A percentile compares a stretch with the other conserved stretches of the same genome.
phyloP scores from a whole-genome alignment of 352 stramenopile genomes.

The Pythium utonaiense region DNA sequence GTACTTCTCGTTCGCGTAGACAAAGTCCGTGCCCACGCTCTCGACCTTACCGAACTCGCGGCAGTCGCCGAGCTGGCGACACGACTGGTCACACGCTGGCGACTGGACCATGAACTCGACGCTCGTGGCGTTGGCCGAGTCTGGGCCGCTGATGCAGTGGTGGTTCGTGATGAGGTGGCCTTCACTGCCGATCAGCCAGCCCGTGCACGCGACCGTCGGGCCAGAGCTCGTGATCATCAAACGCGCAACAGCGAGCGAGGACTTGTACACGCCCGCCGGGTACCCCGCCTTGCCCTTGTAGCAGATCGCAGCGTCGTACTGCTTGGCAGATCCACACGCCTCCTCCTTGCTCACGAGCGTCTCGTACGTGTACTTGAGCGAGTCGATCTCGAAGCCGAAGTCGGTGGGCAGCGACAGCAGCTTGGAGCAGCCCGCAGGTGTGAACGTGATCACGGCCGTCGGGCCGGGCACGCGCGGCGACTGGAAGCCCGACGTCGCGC shows the following conservation, averaged over 20 bases:
- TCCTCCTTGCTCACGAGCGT: slow-evolving; percentile 25
- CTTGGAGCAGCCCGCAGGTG: slow-evolving; percentile 8
- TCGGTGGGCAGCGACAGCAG: slow-evolving; percentile 1
- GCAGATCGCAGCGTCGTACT: slow-evolving; percentile 31
- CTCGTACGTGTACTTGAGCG: slow-evolving; percentile 29
- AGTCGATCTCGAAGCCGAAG: slow-evolving; percentile 31
- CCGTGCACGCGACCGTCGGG: slow-evolving; percentile 28
- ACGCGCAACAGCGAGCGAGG: slow-evolving; percentile 29
- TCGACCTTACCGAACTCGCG: slow-evolving; percentile 29
- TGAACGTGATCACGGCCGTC: slow-evolving; percentile 22
- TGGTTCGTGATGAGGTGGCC: slow-evolving; percentile 40
- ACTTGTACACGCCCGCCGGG: slow-evolving; percentile 19
- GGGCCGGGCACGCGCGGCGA: slow-evolving; percentile 16
- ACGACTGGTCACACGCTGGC: slow-evolving; percentile 26
- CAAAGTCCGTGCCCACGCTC: slow-evolving; percentile 23
- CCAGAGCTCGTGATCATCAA: slow-evolving; percentile 23
- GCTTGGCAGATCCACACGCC: slow-evolving; percentile 29
- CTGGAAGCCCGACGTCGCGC: slow-evolving; percentile 11
- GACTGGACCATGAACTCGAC: slow-evolving; percentile 33
- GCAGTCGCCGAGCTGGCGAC: slow-evolving; percentile 26
- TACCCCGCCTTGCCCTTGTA: slow-evolving; percentile 28
- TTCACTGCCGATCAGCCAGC: slow-evolving; percentile 34
- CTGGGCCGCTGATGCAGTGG: slow-evolving; percentile 32
- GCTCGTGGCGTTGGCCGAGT: slow-evolving; percentile 18
- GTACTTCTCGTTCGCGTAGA: slow-evolving; percentile 33